Evolutionary conservation across 495 filamentous ascomycete genomes (phyloP).

Genomic region (Penicillium chermesinum): DNA sequence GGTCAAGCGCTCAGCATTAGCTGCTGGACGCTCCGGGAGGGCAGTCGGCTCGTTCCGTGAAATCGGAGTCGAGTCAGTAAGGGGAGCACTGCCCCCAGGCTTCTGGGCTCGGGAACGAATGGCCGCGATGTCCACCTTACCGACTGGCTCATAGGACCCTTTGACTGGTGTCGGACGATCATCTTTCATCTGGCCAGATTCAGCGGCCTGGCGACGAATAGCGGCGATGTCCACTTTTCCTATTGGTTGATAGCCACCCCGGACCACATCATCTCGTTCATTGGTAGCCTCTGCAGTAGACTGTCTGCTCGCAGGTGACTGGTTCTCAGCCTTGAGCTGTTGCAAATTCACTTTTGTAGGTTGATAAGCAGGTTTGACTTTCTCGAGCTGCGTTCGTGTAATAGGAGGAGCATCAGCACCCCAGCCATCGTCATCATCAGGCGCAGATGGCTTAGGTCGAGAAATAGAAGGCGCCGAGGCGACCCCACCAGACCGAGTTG

Average conservation of each 20-base stretch:
- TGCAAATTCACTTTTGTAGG: slow-evolving; percentile 91
- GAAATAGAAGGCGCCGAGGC: slow-evolving; percentile 45
- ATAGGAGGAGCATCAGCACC: slow-evolving; percentile 89
- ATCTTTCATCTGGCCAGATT: slow-evolving; percentile 52
- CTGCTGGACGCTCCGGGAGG: slow-evolving; percentile 62
- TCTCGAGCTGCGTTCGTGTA: slow-evolving; percentile 82
- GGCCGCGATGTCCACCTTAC: slow-evolving; percentile 91
- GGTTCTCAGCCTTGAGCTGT: slow-evolving; percentile 64
- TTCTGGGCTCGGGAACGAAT: slow-evolving; percentile 77
- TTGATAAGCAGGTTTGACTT: slow-evolving; percentile 85
- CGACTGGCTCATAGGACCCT: slow-evolving; percentile 86
- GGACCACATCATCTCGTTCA: slow-evolving; percentile 62
- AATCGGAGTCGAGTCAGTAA: slow-evolving; percentile 25
- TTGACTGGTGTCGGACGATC: slow-evolving; percentile 80
- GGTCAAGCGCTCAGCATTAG: slow-evolving; percentile 77
- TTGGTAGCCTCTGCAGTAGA: slow-evolving; percentile 31
- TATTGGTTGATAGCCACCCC: slow-evolving; percentile 89
- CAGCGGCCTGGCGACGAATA: slow-evolving; percentile 72
- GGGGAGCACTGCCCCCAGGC: slow-evolving; percentile 41
- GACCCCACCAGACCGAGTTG: slow-evolving; percentile 62
- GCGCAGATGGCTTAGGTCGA: slow-evolving; percentile 28
- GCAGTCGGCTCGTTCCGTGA: slow-evolving; percentile 43
- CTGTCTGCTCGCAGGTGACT: slow-evolving; percentile 47
- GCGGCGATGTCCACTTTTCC: slow-evolving; percentile 95
- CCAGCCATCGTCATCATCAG: slow-evolving; percentile 78